A percentile compares a stretch with the other conserved stretches of the same genome.
Conservation (phyloP, 192 early-diverging fungal species). For the Chytriomyces sp. region DNA sequence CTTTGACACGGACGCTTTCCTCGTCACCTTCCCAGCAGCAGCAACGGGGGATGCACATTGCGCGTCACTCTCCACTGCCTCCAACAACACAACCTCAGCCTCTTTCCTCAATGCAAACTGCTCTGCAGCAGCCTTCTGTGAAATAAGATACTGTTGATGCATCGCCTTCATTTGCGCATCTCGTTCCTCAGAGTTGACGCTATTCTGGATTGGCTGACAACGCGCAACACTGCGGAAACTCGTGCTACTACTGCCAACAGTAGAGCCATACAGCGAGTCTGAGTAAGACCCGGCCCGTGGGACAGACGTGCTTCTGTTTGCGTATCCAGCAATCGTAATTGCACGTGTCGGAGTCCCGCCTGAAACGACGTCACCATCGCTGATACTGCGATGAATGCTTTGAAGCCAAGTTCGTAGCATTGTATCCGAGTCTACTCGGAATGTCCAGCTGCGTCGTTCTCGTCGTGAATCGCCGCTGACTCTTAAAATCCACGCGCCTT, state of each 20-base stretch:
- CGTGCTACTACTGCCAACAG: no score
- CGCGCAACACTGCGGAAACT: background rate
- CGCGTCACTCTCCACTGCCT: background rate
- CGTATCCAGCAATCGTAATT: no score
- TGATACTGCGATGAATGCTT: background rate
- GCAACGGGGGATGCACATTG: background rate
- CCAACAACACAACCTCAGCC: background rate
- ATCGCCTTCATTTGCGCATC: constrained; percentile 14
- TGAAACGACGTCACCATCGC: background rate
- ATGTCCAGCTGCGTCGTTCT: background rate
- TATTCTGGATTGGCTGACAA: background rate
- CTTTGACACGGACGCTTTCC: background rate
- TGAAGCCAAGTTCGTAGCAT: background rate
- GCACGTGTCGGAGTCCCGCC: no score
- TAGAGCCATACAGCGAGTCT: no score
- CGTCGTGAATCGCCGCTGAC: background rate
- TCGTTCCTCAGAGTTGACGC: background rate
- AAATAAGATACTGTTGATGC: constrained; percentile 2
- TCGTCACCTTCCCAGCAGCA: background rate
- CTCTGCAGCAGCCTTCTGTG: background rate
- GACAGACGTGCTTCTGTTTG: no score
- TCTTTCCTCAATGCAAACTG: background rate
- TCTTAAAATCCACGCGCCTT: background rate
- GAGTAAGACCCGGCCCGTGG: no score
- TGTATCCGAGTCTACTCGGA: background rate